Percentiles rank a stretch among this genome's conserved stretches.
phyloP scores from a whole-genome alignment of 805 yeast genomes.

The Naumovozyma dairenensis region DNA sequence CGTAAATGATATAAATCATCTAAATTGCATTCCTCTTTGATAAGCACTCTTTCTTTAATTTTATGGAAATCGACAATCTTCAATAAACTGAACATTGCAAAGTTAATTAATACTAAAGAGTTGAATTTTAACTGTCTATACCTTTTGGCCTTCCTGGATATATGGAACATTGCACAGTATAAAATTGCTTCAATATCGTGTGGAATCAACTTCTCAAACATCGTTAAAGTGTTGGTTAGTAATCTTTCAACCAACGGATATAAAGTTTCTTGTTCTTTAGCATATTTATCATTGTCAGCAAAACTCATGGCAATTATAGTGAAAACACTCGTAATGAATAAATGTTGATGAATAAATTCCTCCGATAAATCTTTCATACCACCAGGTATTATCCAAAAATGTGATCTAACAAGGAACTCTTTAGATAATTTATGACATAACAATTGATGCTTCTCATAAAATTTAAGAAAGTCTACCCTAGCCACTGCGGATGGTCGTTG shows the following conservation, averaged over 20 bases:
- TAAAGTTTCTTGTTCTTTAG: conserved; percentile 37
- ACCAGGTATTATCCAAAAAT: conserved; percentile 54
- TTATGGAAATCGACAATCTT: conserved; percentile 37
- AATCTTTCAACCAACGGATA: conserved; percentile 41
- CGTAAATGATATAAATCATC: conserved; percentile 45
- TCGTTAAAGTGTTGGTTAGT: conserved; percentile 38
- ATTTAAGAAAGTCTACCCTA: conserved; percentile 37
- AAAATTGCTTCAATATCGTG: conserved; percentile 53
- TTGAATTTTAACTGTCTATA: conserved; percentile 41
- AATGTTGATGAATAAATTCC: conserved; percentile 39
- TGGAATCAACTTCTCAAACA: conserved; percentile 44
- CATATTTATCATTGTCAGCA: conserved; percentile 42
- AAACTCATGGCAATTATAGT: conserved; percentile 46
- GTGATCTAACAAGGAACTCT: conserved; percentile 43
- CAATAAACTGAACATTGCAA: conserved; percentile 42
- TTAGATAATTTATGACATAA: conserved; percentile 38
- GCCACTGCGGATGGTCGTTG: conserved; percentile 31
- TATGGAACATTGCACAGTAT: conserved; percentile 44
- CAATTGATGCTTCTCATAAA: conserved; percentile 35
- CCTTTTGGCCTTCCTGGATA: conserved; percentile 41
- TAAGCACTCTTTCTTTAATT: conserved; percentile 32
- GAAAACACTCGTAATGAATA: conserved; percentile 46
- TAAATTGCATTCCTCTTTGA: conserved; percentile 19
- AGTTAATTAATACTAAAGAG: conserved; percentile 42
- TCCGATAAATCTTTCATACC: conserved; percentile 41